Evolutionary conservation across 805 yeast genomes (phyloP).

Genomic region (Starmerella kuoi): DNA sequence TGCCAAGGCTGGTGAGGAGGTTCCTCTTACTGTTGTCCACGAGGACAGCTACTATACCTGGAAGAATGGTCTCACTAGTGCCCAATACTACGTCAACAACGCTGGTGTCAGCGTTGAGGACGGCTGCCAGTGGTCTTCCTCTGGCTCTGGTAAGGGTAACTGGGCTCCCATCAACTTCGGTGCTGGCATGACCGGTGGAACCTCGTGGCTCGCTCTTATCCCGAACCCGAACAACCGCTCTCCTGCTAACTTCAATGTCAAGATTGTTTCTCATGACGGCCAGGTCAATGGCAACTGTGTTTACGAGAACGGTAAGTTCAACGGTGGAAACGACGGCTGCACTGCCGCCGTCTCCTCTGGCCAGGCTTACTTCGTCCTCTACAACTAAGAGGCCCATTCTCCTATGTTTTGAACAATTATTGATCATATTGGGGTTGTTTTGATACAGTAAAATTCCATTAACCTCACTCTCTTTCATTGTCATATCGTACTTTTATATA

Average conservation of each 20-base stretch:
- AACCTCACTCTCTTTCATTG: too few species aligned
- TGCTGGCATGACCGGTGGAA: constrained; percentile 66
- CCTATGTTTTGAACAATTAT: background rate
- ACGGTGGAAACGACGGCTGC: constrained; percentile 77
- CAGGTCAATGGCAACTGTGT: constrained; percentile 60
- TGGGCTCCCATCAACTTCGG: constrained; percentile 97
- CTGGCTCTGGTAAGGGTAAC: constrained; percentile 78
- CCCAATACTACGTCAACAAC: constrained; percentile 94
- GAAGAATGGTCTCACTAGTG: constrained; percentile 72
- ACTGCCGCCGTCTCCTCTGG: constrained; percentile 84
- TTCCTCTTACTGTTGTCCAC: constrained; percentile 70
- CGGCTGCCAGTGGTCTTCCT: constrained; percentile 89
- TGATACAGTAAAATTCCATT: background rate
- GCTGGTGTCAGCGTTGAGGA: constrained; percentile 85
- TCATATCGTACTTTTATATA: background rate
- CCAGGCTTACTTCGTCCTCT: constrained; percentile 70
- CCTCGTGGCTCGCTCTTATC: constrained; percentile 75
- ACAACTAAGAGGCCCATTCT: constrained; percentile 31
- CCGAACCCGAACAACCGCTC: constrained; percentile 84
- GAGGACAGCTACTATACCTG: constrained; percentile 66
- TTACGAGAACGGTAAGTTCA: constrained; percentile 67
- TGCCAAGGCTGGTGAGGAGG: constrained; percentile 51
- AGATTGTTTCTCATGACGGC: constrained; percentile 62
- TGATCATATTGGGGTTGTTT: background rate
- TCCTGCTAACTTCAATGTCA: constrained; percentile 60